Conservation (phyloP, 192 early-diverging fungal genomes). For the Coemansia sp. region DNA sequence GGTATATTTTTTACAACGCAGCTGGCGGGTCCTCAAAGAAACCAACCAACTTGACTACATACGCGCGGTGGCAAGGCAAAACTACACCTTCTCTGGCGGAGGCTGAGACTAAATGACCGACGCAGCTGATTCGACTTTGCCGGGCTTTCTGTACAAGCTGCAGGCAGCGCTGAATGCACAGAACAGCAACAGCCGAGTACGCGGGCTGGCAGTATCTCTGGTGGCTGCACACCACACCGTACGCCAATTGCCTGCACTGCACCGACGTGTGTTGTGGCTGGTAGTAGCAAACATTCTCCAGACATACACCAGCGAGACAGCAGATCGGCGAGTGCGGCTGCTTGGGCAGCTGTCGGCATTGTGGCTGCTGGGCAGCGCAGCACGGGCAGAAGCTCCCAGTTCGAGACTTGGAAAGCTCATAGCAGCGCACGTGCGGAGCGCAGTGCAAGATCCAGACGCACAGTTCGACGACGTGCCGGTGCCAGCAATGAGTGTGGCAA, state of each 20-base stretch:
- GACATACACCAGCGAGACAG: not conserved
- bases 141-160: not conserved
- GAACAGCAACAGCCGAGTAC: not conserved
- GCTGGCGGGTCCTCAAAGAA: too few species aligned
- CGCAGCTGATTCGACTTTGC: not conserved
- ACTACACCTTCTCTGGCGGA: not conserved
- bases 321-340: constrained; percentile 11
- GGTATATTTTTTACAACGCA: not conserved
- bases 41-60: too few species aligned
- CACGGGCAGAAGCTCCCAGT: constrained; percentile 14
- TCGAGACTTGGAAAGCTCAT: constrained; percentile 27
- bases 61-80: too few species aligned
- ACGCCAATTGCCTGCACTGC: not conserved
- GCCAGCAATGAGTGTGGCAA: constrained; percentile 24
- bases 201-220: not conserved
- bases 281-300: not conserved
- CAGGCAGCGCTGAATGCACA: not conserved
- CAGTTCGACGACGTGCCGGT: constrained; percentile 24
- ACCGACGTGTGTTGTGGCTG: not conserved
- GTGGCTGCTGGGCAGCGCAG: constrained; percentile 11
- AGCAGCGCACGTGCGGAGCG: constrained; percentile 29
- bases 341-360: constrained; percentile 17
- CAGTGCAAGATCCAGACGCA: constrained; percentile 1
- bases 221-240: not conserved
- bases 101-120: not conserved